Evolutionary conservation across 179 eudicot species (phyloP).

Genomic region (Silene vulgaris): DNA sequence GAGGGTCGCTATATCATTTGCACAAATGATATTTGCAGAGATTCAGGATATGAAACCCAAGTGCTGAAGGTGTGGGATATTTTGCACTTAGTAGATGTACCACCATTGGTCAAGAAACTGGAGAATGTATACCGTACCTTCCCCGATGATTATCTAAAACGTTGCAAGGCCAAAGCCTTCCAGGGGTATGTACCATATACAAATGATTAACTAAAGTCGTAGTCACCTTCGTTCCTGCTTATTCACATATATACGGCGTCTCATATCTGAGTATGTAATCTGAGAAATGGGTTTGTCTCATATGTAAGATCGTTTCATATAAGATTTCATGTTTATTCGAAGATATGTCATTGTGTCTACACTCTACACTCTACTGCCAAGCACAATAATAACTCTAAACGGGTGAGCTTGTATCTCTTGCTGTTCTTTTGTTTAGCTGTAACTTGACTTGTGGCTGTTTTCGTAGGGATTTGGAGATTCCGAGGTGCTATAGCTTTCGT

Average conservation of each 20-base stretch:
- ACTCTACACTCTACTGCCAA: too few relatives aligned
- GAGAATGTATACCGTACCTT: conserved; percentile 48
- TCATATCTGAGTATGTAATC: too few relatives aligned
- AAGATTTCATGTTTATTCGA: too few relatives aligned
- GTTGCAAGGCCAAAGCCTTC: conserved; percentile 43
- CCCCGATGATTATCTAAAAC: conserved; percentile 40
- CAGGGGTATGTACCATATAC: conserved; percentile 43
- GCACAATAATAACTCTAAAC: too few relatives aligned
- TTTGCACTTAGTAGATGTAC: conserved; percentile 47
- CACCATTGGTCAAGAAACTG: conserved; percentile 46
- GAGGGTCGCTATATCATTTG: conserved; percentile 50
- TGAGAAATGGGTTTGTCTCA: too few relatives aligned
- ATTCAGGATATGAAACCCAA: conserved; percentile 34
- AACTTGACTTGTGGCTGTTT: neutral
- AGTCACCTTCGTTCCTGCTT: too few relatives aligned
- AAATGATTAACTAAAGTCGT: neutral
- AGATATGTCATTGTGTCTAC: too few relatives aligned
- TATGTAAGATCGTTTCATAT: too few relatives aligned
- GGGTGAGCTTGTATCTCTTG: too few relatives aligned
- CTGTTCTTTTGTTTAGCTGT: neutral
- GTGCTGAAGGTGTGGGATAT: conserved; percentile 73
- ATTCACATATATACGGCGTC: too few relatives aligned
- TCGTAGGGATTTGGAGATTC: conserved; percentile 52
- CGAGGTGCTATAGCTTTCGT: conserved; percentile 33
- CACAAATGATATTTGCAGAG: conserved; percentile 47